These are phyloP conservation scores for Trichoderma harzianum DNA, from an alignment of 2,329 filamentous ascomycete species.

Conservation along the genomic window DNA sequence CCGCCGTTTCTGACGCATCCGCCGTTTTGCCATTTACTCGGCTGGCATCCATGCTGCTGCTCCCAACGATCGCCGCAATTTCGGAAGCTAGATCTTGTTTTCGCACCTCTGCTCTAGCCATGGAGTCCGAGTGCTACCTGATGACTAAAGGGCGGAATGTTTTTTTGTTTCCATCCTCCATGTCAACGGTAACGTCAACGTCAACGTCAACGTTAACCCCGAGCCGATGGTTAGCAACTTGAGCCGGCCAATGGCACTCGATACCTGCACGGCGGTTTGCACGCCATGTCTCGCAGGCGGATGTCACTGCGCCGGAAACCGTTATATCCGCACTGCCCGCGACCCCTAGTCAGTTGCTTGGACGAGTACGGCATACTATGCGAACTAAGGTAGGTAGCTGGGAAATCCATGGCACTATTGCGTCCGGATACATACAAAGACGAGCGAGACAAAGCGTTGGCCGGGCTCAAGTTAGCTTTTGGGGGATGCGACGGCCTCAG, in stretches of 20 bases:
- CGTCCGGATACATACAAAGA: neutral
- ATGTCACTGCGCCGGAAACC: neutral
- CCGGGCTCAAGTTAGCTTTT: neutral
- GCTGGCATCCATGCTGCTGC: neutral
- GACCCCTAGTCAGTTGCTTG: neutral
- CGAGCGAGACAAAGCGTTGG: neutral
- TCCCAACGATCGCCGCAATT: neutral
- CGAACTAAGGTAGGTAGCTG: neutral
- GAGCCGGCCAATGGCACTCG: conserved; percentile 5
- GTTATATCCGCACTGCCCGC: conserved; percentile 5
- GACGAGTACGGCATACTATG: neutral
- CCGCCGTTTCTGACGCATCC: neutral
- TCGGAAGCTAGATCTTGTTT: neutral
- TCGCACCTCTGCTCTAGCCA: neutral
- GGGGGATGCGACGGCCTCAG: neutral
- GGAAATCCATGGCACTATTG: neutral
- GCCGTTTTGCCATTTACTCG: neutral
- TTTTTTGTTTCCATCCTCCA: neutral
- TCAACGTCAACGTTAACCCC: neutral
- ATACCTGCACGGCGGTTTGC: conserved; percentile 3
- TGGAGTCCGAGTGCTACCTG: neutral
- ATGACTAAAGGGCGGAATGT: neutral
- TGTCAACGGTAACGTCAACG: neutral
- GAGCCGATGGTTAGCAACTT: neutral
- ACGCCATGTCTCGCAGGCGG: conserved; percentile 14